Evolutionary conservation across 2,329 filamentous ascomycete species (phyloP), one percentile per base, ranked within the genome.

Genomic region (Diplocarpon rosae): DNA sequence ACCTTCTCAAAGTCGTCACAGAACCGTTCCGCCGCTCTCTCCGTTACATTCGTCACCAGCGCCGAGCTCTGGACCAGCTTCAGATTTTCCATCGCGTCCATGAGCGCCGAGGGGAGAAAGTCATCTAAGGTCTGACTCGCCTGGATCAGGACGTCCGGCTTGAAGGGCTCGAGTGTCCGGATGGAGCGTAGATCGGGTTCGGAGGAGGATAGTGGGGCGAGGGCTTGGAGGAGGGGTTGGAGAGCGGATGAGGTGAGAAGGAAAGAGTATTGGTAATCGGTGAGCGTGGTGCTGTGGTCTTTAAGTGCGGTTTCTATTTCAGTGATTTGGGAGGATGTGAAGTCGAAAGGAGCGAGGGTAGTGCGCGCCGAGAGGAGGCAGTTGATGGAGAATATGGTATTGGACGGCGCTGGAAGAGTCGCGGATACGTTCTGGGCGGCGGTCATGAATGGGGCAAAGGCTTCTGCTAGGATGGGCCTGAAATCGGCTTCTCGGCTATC

Each of bases 91-190:
- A 85, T 79, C 2, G 89, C 89, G 61, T 98, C 92, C 71, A 95
- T 90, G 27, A 95, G 72, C 2, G 90, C 92, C 1, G 87, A 93
- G 0, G 92, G 89, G 17, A 98, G 69, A 65, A 96, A 98, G 49
- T 87, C 80, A 59, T 98, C 92, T 6, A 98, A 70, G 33, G 73
- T 75, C 56, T 89, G 85, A 56, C 85, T 85, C 2, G 82, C 79
- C 39, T 70, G 66, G 1, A 73, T 66, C n/a, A 96, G 69, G 0
- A 72, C 64, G 5, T 72, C 65, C 0, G 76, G 72, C 47, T 80
- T 73, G 58, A 86, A 76, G 3, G 72, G 65, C 0, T 72, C 68
- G 1, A 86, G 68, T n/a, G 71, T 71, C 33, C 71, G 69, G 10
- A 86, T 70, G 11, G 71, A 71, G 35, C 70, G 68, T 4, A 85